phyloP scores from a whole-genome alignment of 2,329 filamentous ascomycete genomes.

The Fonsecaea nubica region DNA sequence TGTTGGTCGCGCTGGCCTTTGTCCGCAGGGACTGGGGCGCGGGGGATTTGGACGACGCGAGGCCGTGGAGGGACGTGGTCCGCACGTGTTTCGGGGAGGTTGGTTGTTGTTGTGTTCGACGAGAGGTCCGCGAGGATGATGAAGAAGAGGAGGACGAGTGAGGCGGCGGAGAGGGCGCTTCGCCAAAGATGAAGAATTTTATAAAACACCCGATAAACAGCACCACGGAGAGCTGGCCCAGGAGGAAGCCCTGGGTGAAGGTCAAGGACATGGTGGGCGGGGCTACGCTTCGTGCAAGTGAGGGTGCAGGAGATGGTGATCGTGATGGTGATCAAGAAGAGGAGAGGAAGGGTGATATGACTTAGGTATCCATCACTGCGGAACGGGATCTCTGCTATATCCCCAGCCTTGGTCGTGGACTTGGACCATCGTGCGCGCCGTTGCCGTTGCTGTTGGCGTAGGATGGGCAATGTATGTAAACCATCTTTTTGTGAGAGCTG shows the following conservation, averaged over 20 bases:
- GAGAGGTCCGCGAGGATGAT: conserved; percentile 1
- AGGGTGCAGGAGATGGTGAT: not conserved
- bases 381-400: too few species aligned
- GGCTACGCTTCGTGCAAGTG: not conserved
- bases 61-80: conserved; percentile 66
- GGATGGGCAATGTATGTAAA: too few species aligned
- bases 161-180: conserved; percentile 83
- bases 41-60: conserved; percentile 47
- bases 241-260: conserved; percentile 75
- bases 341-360: too few species aligned
- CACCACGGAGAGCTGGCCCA: conserved; percentile 92
- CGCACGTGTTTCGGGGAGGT: conserved; percentile 72
- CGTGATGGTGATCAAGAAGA: too few species aligned
- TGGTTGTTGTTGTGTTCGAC: conserved; percentile 45
- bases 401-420: too few species aligned
- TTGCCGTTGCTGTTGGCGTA: too few species aligned
- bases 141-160: conserved; percentile 56
- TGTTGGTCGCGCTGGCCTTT: conserved; percentile 66
- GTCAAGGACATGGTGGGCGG: conserved; percentile 24
- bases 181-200: conserved; percentile 99
- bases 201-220: conserved; percentile 93
- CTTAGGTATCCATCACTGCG: too few species aligned
- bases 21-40: conserved; percentile 54
- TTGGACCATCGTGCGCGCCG: too few species aligned
- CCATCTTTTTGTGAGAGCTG: too few species aligned